Conservation (phyloP, 495 filamentous ascomycete species). For the Penicillium maclennaniae region DNA sequence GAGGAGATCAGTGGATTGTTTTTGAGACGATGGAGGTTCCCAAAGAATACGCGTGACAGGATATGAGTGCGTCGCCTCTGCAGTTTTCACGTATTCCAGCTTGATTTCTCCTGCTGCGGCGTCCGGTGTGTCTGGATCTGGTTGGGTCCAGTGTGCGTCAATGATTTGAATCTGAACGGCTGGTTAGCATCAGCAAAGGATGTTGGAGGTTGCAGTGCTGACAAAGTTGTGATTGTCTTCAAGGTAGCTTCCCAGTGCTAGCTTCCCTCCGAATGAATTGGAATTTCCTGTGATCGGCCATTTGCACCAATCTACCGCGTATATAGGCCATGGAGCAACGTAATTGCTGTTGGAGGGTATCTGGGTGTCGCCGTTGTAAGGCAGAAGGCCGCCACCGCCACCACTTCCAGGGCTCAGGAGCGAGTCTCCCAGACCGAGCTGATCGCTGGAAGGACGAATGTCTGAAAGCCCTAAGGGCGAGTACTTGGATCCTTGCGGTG, state of each 20-base stretch:
- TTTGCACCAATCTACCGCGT: constrained; percentile 99
- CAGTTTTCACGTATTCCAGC: constrained; percentile 90
- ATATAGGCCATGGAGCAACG: constrained; percentile 89
- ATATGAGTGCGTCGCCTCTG: constrained; percentile 96
- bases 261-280: constrained; percentile 74
- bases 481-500: constrained; percentile 68
- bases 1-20: constrained; percentile 91
- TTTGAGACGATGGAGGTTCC: constrained; percentile 96
- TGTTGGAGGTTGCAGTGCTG: constrained; percentile 22
- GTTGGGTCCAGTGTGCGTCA: constrained; percentile 73
- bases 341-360: constrained; percentile 77
- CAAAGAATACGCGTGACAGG: constrained; percentile 94
- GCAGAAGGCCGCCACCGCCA: constrained; percentile 7
- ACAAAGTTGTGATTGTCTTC: constrained; percentile 99
- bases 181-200: constrained; percentile 13
- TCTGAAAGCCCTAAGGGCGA: constrained; percentile 88
- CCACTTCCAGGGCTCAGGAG: constrained; percentile 30
- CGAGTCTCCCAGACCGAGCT: constrained; percentile 61
- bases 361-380: constrained; percentile 46
- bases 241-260: constrained; percentile 92
- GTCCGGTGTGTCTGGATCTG: constrained; percentile 58
- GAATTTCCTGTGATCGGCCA: constrained; percentile 73
- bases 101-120: constrained; percentile 67
- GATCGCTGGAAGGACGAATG: constrained; percentile 77
- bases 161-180: constrained; percentile 87